Evolutionary conservation across 2,329 filamentous ascomycete genomes (phyloP).

Genomic region (Nothophaeocryptopus gaeumannii): DNA sequence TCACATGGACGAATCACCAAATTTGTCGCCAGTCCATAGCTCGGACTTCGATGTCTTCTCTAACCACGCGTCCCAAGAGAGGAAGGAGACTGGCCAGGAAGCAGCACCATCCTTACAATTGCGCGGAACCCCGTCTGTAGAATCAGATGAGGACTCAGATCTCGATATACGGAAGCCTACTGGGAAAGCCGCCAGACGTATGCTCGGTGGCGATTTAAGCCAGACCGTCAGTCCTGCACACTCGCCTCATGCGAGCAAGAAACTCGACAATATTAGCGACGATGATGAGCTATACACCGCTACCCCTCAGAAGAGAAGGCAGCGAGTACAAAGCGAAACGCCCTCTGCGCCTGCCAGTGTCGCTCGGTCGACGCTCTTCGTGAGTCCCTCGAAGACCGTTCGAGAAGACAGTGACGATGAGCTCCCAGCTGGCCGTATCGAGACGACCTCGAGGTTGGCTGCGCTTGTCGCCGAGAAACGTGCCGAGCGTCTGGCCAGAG

Average conservation of each 20-base stretch:
- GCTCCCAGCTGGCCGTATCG: conserved; percentile 23
- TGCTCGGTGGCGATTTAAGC: conserved; percentile 22
- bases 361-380: conserved; percentile 27
- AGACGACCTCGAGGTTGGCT: conserved; percentile 29
- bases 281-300: conserved; percentile 33
- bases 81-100: not conserved
- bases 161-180: conserved; percentile 26
- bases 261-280: not conserved
- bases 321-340: conserved; percentile 8
- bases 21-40: conserved; percentile 15
- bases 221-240: not conserved
- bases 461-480: conserved; percentile 34
- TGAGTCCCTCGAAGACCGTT: conserved; percentile 31
- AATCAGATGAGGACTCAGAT: conserved; percentile 21
- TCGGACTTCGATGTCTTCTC: conserved; percentile 7
- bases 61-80: conserved; percentile 2
- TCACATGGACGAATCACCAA: conserved; percentile 16
- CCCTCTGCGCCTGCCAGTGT: conserved; percentile 14
- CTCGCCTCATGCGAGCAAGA: conserved; percentile 6
- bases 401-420: conserved; percentile 24
- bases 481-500: conserved; percentile 28
- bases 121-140: not conserved
- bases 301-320: conserved; percentile 23
- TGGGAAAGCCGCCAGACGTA: conserved; percentile 31
- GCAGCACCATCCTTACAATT: not conserved